Percentiles rank a stretch among this genome's conserved stretches.
Conservation (phyloP, 495 filamentous ascomycete species). For the Penicillium daleae region DNA sequence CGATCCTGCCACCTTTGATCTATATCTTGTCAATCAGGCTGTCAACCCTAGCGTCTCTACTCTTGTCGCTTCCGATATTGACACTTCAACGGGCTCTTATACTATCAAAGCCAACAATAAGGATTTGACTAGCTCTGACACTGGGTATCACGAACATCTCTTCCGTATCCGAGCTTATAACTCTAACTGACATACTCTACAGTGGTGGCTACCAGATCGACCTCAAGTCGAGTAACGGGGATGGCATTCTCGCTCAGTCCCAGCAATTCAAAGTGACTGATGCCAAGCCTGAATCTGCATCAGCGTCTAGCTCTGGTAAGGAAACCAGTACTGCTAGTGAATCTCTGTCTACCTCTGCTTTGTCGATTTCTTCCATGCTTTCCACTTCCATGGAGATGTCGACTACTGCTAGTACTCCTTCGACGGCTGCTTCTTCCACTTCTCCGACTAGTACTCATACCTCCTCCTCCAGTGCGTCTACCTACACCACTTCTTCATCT, state of each 20-base stretch:
- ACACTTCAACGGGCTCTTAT: constrained; percentile 35
- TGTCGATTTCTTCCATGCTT: constrained; percentile 20
- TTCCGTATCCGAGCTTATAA: not conserved
- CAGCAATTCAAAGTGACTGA: constrained; percentile 38
- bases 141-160: constrained; percentile 22
- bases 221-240: constrained; percentile 27
- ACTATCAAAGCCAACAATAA: constrained; percentile 30
- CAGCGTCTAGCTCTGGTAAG: constrained; percentile 37
- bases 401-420: constrained; percentile 15
- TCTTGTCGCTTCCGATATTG: constrained; percentile 39
- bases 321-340: constrained; percentile 34
- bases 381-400: constrained; percentile 25
- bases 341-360: constrained; percentile 22
- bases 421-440: constrained; percentile 25
- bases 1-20: constrained; percentile 38
- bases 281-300: constrained; percentile 14
- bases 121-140: constrained; percentile 16
- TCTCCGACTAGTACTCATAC: constrained; percentile 32
- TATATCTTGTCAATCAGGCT: constrained; percentile 42
- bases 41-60: constrained; percentile 42
- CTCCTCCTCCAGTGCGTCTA: constrained; percentile 33
- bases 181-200: not conserved
- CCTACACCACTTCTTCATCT: constrained; percentile 28
- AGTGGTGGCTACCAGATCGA: constrained; percentile 44
- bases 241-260: constrained; percentile 42